Conservation (phyloP, 2,329 filamentous ascomycete species). For the Ophiostoma novo-ulmi region DNA sequence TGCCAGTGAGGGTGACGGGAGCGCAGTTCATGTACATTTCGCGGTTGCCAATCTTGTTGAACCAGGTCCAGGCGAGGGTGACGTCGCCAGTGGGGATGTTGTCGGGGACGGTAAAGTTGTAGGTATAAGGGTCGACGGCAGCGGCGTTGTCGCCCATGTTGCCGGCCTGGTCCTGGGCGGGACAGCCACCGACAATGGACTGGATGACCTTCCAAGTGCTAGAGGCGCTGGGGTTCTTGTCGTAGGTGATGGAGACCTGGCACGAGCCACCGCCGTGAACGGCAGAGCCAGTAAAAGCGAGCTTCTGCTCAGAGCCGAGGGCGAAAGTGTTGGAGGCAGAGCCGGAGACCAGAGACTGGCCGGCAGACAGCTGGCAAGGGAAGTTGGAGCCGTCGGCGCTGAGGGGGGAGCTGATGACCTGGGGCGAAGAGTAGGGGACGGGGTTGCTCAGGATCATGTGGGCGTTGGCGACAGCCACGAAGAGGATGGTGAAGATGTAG, state of each 20-base stretch:
- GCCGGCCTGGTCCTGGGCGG: slow-evolving; percentile 51
- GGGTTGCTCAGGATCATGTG: slow-evolving; percentile 74
- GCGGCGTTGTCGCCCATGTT: slow-evolving; percentile 52
- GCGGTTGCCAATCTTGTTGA: slow-evolving; percentile 86
- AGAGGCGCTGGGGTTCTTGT: slow-evolving; percentile 59
- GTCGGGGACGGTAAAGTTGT: slow-evolving; percentile 65
- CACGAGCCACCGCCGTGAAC: slow-evolving; percentile 90
- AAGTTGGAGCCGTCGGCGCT: slow-evolving; percentile 57
- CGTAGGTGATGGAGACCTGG: slow-evolving; percentile 80
- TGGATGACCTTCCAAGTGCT: slow-evolving; percentile 85
- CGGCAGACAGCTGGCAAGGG: slow-evolving; percentile 69
- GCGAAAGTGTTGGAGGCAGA: slow-evolving; percentile 54
- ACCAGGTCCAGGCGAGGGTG: slow-evolving; percentile 87
- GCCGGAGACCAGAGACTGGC: slow-evolving; percentile 44
- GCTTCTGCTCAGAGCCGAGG: slow-evolving; percentile 55
- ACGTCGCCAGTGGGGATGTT: slow-evolving; percentile 71
- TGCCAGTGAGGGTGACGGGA: slow-evolving; percentile 60
- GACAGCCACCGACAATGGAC: slow-evolving; percentile 81
- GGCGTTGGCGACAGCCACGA: slow-evolving; percentile 55
- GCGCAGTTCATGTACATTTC: slow-evolving; percentile 99
- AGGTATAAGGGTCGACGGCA: slow-evolving; percentile 48
- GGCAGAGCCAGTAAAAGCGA: slow-evolving; percentile 66
- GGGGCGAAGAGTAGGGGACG: slow-evolving; percentile 49
- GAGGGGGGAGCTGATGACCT: slow-evolving; percentile 61
- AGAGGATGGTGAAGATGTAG: slow-evolving; percentile 39